These are phyloP conservation scores for Meira nashicola DNA, from an alignment of 1,284 basidiomycete genomes.

Conservation along the genomic window DNA sequence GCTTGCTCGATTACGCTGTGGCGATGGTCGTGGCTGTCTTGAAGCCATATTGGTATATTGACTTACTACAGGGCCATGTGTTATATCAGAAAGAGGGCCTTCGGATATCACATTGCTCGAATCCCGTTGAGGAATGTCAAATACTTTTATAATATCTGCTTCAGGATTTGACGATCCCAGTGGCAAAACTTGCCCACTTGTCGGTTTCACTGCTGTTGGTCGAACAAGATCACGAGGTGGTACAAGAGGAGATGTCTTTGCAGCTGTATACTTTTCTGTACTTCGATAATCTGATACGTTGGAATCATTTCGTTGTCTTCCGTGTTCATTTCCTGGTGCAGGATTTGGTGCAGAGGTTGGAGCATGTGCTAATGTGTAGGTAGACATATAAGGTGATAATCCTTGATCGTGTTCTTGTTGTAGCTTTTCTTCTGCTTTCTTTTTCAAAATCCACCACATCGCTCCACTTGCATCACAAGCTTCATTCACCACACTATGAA, in stretches of 20 bases:
- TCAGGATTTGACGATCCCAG: not conserved
- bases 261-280: not conserved
- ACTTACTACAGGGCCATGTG: not conserved
- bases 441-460: slow-evolving; percentile 92
- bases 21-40: not conserved
- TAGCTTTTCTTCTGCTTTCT: slow-evolving; percentile 66
- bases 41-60: too few relatives aligned
- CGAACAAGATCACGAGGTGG: not conserved
- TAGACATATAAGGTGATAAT: not conserved
- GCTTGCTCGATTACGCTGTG: slow-evolving; percentile 28
- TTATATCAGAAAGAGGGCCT: too few relatives aligned
- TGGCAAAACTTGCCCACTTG: not conserved
- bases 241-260: not conserved
- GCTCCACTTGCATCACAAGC: slow-evolving; percentile 89
- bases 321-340: not conserved
- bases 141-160: not conserved
- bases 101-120: too few relatives aligned
- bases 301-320: slow-evolving; percentile 14
- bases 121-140: not conserved
- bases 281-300: not conserved
- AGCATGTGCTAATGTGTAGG: not conserved
- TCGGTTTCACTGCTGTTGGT: not conserved
- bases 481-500: slow-evolving; percentile 81
- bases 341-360: not conserved
- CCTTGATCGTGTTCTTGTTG: slow-evolving; percentile 22